Percentiles rank a stretch among this genome's conserved stretches.
These are phyloP conservation scores for Trichosporon sp. DNA, from an alignment of 1,284 basidiomycete species.

Conservation along the genomic window DNA sequence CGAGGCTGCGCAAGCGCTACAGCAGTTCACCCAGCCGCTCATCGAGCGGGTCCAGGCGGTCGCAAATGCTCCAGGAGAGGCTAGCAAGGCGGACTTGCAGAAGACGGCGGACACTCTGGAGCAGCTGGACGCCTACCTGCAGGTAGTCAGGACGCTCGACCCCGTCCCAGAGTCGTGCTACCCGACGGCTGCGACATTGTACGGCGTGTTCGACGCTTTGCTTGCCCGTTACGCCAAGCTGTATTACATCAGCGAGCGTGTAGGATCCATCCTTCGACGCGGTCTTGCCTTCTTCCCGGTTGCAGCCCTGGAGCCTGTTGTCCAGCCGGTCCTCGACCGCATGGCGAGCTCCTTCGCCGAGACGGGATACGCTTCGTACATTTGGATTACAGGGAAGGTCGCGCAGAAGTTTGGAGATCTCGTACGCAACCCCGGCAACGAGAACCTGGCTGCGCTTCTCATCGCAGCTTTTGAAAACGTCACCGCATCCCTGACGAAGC, in stretches of 20 bases:
- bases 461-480: conserved; percentile 66
- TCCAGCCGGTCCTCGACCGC: conserved; percentile 65
- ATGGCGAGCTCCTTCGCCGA: conserved; percentile 73
- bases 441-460: conserved; percentile 50
- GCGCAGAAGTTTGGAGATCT: conserved; percentile 64
- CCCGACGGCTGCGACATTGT: conserved; percentile 71
- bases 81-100: conserved; percentile 59
- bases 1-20: conserved; percentile 75
- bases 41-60: conserved; percentile 50
- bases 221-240: conserved; percentile 72
- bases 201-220: conserved; percentile 75
- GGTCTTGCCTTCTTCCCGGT: conserved; percentile 75
- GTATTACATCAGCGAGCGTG: conserved; percentile 74
- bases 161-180: conserved; percentile 73
- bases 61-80: conserved; percentile 40
- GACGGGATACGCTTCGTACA: conserved; percentile 77
- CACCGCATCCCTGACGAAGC: conserved; percentile 61
- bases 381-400: conserved; percentile 90
- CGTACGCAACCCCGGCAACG: conserved; percentile 49
- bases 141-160: conserved; percentile 70
- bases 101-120: conserved; percentile 72
- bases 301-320: conserved; percentile 59
- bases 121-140: conserved; percentile 80
- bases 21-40: conserved; percentile 65
- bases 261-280: conserved; percentile 79